Conservation (phyloP, 257 asterid species). For the Solanum infundibuliforme region DNA sequence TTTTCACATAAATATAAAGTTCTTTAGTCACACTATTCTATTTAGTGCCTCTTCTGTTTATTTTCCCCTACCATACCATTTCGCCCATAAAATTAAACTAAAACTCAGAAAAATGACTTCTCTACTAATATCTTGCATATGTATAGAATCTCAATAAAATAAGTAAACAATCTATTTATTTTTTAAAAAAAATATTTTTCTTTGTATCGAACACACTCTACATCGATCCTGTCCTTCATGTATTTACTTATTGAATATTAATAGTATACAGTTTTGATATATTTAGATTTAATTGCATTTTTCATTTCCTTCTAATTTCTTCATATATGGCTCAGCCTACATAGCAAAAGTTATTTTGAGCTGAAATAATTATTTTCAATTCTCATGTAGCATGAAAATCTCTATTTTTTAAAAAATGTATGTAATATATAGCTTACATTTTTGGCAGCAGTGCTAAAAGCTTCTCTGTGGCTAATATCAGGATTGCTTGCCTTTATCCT, state of each 20-base stretch:
- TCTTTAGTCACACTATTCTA: not conserved
- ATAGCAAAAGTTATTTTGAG: not conserved
- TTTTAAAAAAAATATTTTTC: not conserved
- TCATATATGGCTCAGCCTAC: too few relatives aligned
- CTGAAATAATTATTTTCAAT: not conserved
- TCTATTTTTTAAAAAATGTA: not conserved
- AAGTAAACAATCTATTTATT: not conserved
- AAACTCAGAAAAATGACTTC: not conserved
- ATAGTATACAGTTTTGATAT: not conserved
- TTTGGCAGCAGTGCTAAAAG: slow-evolving; percentile 92
- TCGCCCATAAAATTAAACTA: too few relatives aligned
- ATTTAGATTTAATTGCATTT: not conserved
- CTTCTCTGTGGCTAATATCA: slow-evolving; percentile 88
- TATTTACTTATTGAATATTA: not conserved
- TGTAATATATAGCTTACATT: slow-evolving; percentile 39
- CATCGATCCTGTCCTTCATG: not conserved
- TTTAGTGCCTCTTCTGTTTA: slow-evolving; percentile 1
- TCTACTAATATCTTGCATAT: not conserved
- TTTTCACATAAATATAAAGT: not conserved
- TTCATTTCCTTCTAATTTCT: not conserved
- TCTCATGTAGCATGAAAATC: not conserved
- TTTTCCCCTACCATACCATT: not conserved
- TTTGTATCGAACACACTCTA: not conserved
- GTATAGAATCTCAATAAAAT: not conserved
- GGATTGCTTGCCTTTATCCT: slow-evolving; percentile 93